These are phyloP conservation scores for Arabis alpina DNA, from an alignment of 345 rosid species.

Conservation along the genomic window DNA sequence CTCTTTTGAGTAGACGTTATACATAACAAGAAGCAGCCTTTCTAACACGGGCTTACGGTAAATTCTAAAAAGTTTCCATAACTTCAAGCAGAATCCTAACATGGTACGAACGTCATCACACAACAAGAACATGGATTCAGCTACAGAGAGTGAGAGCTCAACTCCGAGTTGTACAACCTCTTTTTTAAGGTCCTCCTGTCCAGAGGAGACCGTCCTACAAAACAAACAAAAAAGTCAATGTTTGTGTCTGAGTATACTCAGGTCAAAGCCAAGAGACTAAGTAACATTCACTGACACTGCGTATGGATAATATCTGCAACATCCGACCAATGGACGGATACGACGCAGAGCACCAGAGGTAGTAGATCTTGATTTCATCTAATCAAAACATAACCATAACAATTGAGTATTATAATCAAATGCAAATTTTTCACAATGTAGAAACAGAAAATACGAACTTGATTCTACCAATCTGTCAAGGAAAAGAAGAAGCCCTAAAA, in stretches of 20 bases:
- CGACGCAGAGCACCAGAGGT: neutral
- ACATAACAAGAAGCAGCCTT: neutral
- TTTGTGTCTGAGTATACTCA: neutral
- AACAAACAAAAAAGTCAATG: neutral
- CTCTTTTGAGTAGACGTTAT: neutral
- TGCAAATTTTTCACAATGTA: too few species aligned
- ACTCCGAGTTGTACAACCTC: neutral
- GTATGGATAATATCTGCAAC: neutral
- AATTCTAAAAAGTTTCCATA: too few species aligned
- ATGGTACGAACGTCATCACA: neutral
- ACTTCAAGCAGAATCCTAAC: neutral
- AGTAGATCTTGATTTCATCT: neutral
- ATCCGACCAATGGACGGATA: neutral
- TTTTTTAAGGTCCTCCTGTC: neutral
- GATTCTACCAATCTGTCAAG: too few species aligned
- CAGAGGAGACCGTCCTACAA: neutral
- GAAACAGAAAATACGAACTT: too few species aligned
- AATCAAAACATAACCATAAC: too few species aligned
- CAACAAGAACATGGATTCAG: neutral
- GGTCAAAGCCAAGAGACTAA: neutral
- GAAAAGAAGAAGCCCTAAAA: too few species aligned
- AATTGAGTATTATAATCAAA: too few species aligned
- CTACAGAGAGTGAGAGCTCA: neutral
- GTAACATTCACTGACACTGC: neutral
- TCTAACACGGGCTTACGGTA: neutral